These are phyloP conservation scores for California macrophylla DNA, from an alignment of 441 rosid genomes.

Conservation along the genomic window DNA sequence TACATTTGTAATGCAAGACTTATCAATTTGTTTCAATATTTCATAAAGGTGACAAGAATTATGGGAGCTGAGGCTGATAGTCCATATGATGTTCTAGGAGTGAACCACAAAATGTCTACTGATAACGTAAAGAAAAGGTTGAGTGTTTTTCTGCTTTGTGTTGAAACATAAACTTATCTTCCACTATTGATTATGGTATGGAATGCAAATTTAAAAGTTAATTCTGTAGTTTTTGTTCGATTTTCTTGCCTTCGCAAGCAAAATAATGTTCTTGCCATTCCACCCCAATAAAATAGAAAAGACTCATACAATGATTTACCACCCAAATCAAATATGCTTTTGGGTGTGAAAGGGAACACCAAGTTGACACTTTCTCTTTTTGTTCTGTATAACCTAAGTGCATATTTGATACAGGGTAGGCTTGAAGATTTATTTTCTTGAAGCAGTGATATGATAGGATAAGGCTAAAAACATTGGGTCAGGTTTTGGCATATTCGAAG, in stretches of 20 bases:
- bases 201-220: too few species aligned
- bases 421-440: background rate
- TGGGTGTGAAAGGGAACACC: background rate
- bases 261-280: background rate
- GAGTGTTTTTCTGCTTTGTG: slow-evolving; percentile 4
- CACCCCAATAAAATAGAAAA: background rate
- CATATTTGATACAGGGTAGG: background rate
- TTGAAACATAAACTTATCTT: background rate
- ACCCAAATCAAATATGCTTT: background rate
- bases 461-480: background rate
- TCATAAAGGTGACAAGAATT: slow-evolving; percentile 65
- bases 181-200: background rate
- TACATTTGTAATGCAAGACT: background rate
- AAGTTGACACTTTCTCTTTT: background rate
- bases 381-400: background rate
- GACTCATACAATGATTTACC: background rate
- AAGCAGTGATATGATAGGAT: background rate
- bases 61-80: slow-evolving; percentile 61
- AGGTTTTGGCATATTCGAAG: background rate
- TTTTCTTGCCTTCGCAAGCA: background rate
- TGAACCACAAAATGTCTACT: slow-evolving; percentile 53
- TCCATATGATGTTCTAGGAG: slow-evolving; percentile 75
- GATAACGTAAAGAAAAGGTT: slow-evolving; percentile 86
- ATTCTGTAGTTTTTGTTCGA: too few species aligned
- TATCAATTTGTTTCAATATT: slow-evolving; percentile 7